phyloP scores from a whole-genome alignment of 306 rosid species.

The Benincasa hispida region DNA sequence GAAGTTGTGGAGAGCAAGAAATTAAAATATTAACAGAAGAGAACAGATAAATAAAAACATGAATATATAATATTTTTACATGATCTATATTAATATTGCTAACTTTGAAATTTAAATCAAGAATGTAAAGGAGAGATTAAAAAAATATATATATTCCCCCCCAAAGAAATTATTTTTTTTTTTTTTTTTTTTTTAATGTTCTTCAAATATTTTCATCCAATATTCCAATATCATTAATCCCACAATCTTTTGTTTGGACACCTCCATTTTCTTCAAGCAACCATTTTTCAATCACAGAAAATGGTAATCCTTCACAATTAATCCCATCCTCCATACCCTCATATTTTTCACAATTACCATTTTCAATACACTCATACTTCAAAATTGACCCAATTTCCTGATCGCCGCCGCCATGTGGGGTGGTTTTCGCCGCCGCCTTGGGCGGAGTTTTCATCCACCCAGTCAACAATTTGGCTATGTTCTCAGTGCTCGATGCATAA shows the following conservation, averaged over 20 bases:
- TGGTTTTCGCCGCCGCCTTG: slow-evolving; percentile 7
- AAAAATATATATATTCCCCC: neutral
- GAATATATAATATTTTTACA: no score
- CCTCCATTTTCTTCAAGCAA: slow-evolving; percentile 48
- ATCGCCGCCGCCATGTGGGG: neutral
- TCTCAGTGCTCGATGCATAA: slow-evolving; percentile 47
- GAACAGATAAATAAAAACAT: no score
- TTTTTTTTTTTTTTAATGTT: no score
- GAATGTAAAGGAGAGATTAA: neutral
- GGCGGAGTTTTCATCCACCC: slow-evolving; percentile 36
- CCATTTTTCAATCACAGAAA: slow-evolving; percentile 75
- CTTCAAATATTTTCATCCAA: slow-evolving; percentile 8
- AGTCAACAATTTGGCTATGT: slow-evolving; percentile 32
- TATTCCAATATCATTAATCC: slow-evolving; percentile 14
- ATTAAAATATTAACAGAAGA: no score
- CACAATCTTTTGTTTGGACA: slow-evolving; percentile 32
- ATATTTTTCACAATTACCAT: neutral
- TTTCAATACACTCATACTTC: slow-evolving; percentile 1
- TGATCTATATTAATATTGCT: no score
- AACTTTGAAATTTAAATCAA: no score
- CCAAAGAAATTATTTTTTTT: neutral
- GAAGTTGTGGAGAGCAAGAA: no score
- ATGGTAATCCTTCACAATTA: slow-evolving; percentile 21
- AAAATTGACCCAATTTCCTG: slow-evolving; percentile 36
- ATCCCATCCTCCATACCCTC: slow-evolving; percentile 29